Evolutionary conservation across 352 stramenopile species (phyloP), one percentile per base, ranked within the genome.

Genomic region (Phytophthora agathidicida): DNA sequence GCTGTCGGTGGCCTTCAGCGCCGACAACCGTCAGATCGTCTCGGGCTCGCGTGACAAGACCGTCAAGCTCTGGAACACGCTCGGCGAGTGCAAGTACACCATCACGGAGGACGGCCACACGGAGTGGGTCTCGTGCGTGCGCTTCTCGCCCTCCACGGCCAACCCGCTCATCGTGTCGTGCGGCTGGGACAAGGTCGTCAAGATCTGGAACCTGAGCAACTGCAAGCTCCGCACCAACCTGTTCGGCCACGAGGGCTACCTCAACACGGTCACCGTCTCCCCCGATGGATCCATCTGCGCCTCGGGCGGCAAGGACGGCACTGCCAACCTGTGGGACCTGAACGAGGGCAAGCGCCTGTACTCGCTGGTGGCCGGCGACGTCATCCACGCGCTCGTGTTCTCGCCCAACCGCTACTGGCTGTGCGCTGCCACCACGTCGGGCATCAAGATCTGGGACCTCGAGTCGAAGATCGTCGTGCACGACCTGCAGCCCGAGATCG

Each of bases 401-500:
- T 99, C 94, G 60, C 98, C 98, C 55, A 99, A 99, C 91, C 95
- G 97, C 55, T 99, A 99, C 94, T 99, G 98, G 98, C 83, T 99
- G 60, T 99, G 97, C 83, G 98, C 98, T 43, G 98, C 98, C 57
- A 99, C 98, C 28, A 97, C 96, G 49, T 95, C 96, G 53, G 88
- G 88, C 77, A 99, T 99, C 88, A 99, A 99, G 92, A 99, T 99
- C 84, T 99, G 98, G 98, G 98, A 99, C 77, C 87, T 99, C 28
- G 98, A 99, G 83, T 98, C 85, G 51, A 99, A 99, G 96, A 86
- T 98, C 59, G 86, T 99, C 19, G 97, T 99, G 35, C 97, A 99
- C 77, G 98, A 99, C 65, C 79, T 99, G 60, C 79, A 89, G 56
- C 95, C 96, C 5, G 92, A 98, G 59, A 89, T 98, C 51, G 86